Evolutionary conservation across 345 rosid genomes (phyloP).

Genomic region (Pugionium cornutum): DNA sequence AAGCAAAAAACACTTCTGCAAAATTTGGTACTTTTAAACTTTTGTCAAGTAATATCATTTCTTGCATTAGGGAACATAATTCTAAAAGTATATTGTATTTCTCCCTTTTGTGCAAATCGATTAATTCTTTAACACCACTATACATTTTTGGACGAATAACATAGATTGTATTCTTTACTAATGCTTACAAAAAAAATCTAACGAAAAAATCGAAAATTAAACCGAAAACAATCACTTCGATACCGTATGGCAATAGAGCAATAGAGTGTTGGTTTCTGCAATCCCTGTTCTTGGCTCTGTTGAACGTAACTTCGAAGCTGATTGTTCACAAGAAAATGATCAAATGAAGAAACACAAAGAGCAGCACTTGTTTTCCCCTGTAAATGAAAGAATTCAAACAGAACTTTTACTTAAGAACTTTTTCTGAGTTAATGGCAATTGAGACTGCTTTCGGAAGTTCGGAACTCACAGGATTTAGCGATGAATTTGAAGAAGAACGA

Average conservation of each 20-base stretch:
- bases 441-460: constrained; percentile 18
- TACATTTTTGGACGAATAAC: constrained; percentile 24
- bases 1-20: too few relatives aligned
- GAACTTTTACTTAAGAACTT: not conserved
- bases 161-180: constrained; percentile 18
- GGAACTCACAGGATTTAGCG: constrained; percentile 55
- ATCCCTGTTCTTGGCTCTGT: constrained; percentile 16
- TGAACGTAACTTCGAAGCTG: constrained; percentile 14
- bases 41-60: too few relatives aligned
- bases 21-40: too few relatives aligned
- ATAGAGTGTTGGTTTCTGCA: not conserved
- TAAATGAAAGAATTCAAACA: not conserved
- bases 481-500: constrained; percentile 80
- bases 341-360: constrained; percentile 12
- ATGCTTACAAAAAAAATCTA: constrained; percentile 27
- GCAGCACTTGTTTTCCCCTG: constrained; percentile 12
- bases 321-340: constrained; percentile 15
- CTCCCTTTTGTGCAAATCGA: too few relatives aligned
- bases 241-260: constrained; percentile 4
- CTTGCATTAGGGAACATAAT: too few relatives aligned
- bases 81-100: too few relatives aligned
- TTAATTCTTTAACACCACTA: constrained; percentile 24
- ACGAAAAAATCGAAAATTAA: not conserved
- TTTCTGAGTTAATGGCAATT: constrained; percentile 4
- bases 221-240: constrained; percentile 6